A percentile compares a stretch with the other conserved stretches of the same genome.
phyloP scores from a whole-genome alignment of 768 basidiomycete species.

The Mycena amicta region DNA sequence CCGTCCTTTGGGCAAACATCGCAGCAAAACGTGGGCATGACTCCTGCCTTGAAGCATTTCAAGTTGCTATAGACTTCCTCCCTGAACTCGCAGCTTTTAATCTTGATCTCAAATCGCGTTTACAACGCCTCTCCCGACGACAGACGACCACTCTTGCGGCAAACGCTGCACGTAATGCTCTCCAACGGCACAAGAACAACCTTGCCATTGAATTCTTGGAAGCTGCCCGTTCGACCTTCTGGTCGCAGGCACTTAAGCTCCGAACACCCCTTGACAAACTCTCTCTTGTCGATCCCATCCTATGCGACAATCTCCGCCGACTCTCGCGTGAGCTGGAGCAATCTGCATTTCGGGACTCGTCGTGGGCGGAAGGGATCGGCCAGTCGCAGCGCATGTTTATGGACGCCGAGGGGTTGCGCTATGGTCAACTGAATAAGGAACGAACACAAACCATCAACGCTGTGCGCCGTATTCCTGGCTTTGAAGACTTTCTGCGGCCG shows the following conservation, averaged over 20 bases:
- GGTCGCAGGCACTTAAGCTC: conserved; percentile 10
- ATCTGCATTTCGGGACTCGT: conserved; percentile 18
- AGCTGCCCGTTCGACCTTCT: conserved; percentile 8
- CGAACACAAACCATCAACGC: conserved; percentile 20
- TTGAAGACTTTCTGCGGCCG: conserved; percentile 27
- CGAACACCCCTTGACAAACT: conserved; percentile 6
- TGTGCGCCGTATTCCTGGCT: conserved; percentile 19
- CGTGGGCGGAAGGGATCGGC: neutral
- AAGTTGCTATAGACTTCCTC: neutral
- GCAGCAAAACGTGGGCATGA: neutral
- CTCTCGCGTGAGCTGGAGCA: conserved; percentile 1
- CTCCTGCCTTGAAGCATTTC: conserved; percentile 1
- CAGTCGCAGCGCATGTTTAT: conserved; percentile 13
- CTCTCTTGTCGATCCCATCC: neutral
- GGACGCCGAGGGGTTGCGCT: conserved; percentile 20
- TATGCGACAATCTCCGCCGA: neutral
- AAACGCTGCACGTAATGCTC: conserved; percentile 1
- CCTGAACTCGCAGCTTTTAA: conserved; percentile 3
- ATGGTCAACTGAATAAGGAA: conserved; percentile 21
- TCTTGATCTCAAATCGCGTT: conserved; percentile 4
- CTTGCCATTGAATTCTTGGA: conserved; percentile 13
- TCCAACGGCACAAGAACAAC: neutral
- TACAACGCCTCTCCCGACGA: neutral
- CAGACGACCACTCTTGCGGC: neutral
- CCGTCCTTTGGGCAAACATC: neutral